Percentiles rank a stretch among this genome's conserved stretches.
Evolutionary conservation across 805 yeast species (phyloP).

Genomic region (Komagataella phaffii): DNA sequence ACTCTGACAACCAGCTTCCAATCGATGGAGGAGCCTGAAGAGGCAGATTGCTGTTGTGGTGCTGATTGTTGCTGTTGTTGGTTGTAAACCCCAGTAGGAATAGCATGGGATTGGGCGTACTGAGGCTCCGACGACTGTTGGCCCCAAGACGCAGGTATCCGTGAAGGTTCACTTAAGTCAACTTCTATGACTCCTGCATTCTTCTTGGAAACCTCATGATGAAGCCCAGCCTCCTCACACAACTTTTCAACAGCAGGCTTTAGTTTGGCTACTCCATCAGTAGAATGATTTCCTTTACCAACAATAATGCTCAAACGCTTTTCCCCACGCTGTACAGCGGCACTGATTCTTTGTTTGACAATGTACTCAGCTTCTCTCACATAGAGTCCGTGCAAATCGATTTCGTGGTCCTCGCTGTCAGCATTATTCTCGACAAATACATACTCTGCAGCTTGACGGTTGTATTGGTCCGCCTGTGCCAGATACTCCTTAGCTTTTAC

Average conservation of each 20-base stretch:
- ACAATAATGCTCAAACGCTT: conserved; percentile 67
- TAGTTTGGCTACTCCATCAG: conserved; percentile 69
- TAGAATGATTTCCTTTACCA: conserved; percentile 85
- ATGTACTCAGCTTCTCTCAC: conserved; percentile 81
- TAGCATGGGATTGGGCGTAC: background rate
- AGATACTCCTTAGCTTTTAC: conserved; percentile 50
- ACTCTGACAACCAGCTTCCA: background rate
- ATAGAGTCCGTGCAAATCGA: conserved; percentile 84
- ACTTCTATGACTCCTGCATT: conserved; percentile 76
- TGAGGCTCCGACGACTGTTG: background rate
- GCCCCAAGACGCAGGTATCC: conserved; percentile 25
- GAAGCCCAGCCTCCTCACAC: conserved; percentile 54
- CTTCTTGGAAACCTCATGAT: conserved; percentile 46
- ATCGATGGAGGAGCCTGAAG: background rate
- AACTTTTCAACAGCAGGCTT: conserved; percentile 80
- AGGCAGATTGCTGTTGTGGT: background rate
- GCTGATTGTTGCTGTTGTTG: background rate
- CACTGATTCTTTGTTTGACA: conserved; percentile 59
- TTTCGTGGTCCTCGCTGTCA: conserved; percentile 76
- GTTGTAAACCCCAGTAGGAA: background rate
- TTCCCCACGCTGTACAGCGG: conserved; percentile 45
- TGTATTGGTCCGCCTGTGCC: conserved; percentile 51
- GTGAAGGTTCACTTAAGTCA: conserved; percentile 34
- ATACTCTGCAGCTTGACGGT: conserved; percentile 77
- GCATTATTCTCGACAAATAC: conserved; percentile 81